These are phyloP conservation scores for Fistulinella staudtii DNA, from an alignment of 1,284 basidiomycete species.

Conservation along the genomic window DNA sequence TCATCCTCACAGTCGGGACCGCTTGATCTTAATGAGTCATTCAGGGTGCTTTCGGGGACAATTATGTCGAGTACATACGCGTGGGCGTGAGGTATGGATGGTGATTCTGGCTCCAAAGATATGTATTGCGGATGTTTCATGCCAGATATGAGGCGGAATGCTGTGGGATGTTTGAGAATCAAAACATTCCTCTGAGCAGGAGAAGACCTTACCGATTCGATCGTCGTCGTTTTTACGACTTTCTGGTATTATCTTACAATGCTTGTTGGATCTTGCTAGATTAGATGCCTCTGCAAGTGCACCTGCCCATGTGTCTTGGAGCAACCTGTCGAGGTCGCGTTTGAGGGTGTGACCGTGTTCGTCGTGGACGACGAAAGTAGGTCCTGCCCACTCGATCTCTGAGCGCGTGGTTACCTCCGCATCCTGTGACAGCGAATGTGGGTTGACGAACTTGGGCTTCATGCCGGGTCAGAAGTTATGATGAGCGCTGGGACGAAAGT, in stretches of 20 bases:
- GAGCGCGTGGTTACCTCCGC: constrained; percentile 27
- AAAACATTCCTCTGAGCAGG: background rate
- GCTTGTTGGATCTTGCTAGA: background rate
- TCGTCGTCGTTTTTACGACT: background rate
- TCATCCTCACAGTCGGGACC: constrained; percentile 47
- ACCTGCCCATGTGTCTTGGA: constrained; percentile 19
- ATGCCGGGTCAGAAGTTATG: constrained; percentile 8
- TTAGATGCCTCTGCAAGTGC: constrained; percentile 2
- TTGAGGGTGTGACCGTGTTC: constrained; percentile 10
- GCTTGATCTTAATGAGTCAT: constrained; percentile 32
- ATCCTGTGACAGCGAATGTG: constrained; percentile 20
- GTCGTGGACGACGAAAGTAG: constrained; percentile 6
- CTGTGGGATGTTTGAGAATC: constrained; percentile 1
- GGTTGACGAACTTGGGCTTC: constrained; percentile 30
- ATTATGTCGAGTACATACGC: no score
- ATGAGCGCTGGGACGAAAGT: no score
- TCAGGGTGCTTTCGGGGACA: constrained; percentile 8
- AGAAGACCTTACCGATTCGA: constrained; percentile 7
- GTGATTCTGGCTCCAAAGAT: constrained; percentile 38
- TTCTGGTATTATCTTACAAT: background rate
- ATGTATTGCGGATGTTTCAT: constrained; percentile 31
- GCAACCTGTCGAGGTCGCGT: constrained; percentile 21
- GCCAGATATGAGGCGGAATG: constrained; percentile 36
- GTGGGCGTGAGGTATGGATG: no score
- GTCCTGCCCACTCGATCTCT: constrained; percentile 15